Base-by-base conservation (phyloP, 805 yeast genomes). In the Cyberlindnera euphorbiiphila region DNA sequence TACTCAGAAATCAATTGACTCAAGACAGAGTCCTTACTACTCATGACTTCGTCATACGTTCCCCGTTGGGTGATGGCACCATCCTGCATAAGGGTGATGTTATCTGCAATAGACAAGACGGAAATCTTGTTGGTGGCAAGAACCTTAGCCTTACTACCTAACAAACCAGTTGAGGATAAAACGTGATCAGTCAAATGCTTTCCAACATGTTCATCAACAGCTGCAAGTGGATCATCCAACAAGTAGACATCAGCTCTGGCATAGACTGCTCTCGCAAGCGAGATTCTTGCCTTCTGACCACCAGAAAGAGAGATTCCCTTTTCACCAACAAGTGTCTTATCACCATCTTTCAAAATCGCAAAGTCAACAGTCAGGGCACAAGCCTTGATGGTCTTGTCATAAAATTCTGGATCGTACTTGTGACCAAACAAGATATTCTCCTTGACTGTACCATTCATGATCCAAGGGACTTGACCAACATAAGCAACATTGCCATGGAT, bases 121-220 rank as follows among this genome's bases (percentile, higher is more conserved):
- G 85, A 75, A 45, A 91, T 81, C 40, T 85, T 81, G 64, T 89
- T 89, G 9, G 98, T 89, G 12, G 95, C 89, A 56, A 89, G 69
- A 23, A 89, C 66, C 50, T 77, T 81, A 47, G 93, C 76, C 62
- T 86, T 87, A 20, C 84, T 54, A 28, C 76, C 74, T 50, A 89
- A 66, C 47, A 89, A 66, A 43, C 97, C 97, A 22, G 73, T 64
- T 12, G 86, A 77, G 15, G 96, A 94, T 39, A 89, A 68, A 15
- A 89, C 96, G 54, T 84, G 79, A 48, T 79, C 81, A 48, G 85
- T 79, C 51, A 93, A 68, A 55, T 87, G 95, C 47, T 77, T 78
- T 10, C 96, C 91, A 46, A 93, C 98, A 59, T 93, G 98, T 52
- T 88, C 97, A 63, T 93, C 98, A 28, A 93, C 98, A 18, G 98